These are phyloP conservation scores for Porphyrellus cyaneotinctus DNA, from an alignment of 768 basidiomycete genomes.

Conservation along the genomic window DNA sequence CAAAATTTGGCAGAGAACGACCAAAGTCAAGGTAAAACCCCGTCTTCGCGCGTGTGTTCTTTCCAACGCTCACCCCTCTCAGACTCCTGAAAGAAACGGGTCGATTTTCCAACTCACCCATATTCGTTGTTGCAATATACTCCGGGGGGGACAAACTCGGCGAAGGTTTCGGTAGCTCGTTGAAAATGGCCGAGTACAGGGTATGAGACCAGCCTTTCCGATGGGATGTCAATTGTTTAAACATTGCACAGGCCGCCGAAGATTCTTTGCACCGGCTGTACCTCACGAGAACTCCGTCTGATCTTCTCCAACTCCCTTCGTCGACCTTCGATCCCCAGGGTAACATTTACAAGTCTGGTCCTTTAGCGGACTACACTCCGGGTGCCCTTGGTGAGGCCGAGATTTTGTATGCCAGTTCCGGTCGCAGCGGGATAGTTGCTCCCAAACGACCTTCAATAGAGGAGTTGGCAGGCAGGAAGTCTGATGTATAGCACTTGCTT, in stretches of 20 bases:
- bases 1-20: conserved; percentile 60
- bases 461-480: conserved; percentile 18
- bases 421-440: conserved; percentile 42
- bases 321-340: conserved; percentile 65
- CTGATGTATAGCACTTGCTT: conserved; percentile 26
- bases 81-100: conserved; percentile 93
- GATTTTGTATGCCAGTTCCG: conserved; percentile 65
- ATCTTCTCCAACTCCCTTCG: conserved; percentile 66
- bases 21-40: conserved; percentile 59
- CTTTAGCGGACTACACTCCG: conserved; percentile 48
- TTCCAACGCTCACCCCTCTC: neutral
- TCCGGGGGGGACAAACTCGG: conserved; percentile 81
- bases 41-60: neutral
- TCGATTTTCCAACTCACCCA: conserved; percentile 82
- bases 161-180: conserved; percentile 89
- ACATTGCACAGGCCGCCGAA: conserved; percentile 64
- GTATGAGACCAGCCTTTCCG: conserved; percentile 39
- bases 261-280: conserved; percentile 81
- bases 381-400: conserved; percentile 58
- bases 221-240: neutral
- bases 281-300: conserved; percentile 70
- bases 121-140: conserved; percentile 95
- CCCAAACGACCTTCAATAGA: conserved; percentile 30
- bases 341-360: conserved; percentile 47
- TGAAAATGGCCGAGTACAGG: conserved; percentile 93